Conservation (phyloP, 345 rosid genomes). For the Eutrema japonicum region DNA sequence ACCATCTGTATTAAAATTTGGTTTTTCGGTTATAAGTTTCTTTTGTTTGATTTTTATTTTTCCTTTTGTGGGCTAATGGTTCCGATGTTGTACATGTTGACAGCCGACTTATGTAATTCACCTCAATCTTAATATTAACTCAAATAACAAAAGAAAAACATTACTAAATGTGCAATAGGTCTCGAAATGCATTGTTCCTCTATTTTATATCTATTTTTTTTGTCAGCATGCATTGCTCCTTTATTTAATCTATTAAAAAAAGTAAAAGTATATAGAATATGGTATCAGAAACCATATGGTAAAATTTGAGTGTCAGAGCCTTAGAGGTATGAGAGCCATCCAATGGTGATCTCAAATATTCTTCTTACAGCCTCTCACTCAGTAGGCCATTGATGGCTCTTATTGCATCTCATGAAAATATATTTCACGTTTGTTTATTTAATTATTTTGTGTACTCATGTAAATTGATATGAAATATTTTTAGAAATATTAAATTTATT, state of each 20-base stretch:
- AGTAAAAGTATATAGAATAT: not conserved
- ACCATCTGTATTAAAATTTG: no score
- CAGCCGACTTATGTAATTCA: no score
- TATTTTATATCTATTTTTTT: not conserved
- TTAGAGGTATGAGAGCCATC: slow-evolving; percentile 27
- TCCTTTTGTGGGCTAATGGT: no score
- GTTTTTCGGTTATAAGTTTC: no score
- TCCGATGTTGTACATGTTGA: no score
- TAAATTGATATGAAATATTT: no score
- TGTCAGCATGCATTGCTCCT: not conserved
- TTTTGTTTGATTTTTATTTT: no score
- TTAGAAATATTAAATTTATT: no score
- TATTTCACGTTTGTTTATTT: slow-evolving; percentile 29
- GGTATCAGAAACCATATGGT: slow-evolving; percentile 32
- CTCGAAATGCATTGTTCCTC: not conserved
- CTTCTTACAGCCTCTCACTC: slow-evolving; percentile 22
- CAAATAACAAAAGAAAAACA: no score
- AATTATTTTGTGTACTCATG: not conserved
- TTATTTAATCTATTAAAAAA: not conserved
- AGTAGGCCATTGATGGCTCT: slow-evolving; percentile 18
- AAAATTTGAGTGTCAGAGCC: slow-evolving; percentile 15
- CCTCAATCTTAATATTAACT: no score
- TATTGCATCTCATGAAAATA: slow-evolving; percentile 18
- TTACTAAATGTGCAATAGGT: no score
- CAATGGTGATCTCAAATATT: slow-evolving; percentile 23